A percentile compares a stretch with the other conserved stretches of the same genome.
Conservation (phyloP, 768 basidiomycete species). For the Galerina sulciceps region DNA sequence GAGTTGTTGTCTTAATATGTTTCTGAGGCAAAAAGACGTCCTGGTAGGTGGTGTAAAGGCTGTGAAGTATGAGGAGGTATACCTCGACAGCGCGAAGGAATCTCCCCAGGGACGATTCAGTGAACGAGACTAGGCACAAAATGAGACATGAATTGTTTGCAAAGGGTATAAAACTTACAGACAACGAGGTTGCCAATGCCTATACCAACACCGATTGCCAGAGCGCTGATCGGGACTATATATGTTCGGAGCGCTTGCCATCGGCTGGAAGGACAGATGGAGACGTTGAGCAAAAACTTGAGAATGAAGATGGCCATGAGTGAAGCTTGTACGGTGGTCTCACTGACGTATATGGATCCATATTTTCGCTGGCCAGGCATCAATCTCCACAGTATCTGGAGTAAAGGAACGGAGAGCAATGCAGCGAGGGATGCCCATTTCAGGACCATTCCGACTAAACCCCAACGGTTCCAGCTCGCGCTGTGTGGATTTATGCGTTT, state of each 20-base stretch:
- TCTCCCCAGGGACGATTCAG: conserved; percentile 72
- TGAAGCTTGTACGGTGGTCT: conserved; percentile 61
- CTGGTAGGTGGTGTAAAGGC: conserved; percentile 46
- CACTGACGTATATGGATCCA: conserved; percentile 58
- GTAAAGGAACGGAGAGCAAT: conserved; percentile 48
- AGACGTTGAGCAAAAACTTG: conserved; percentile 64
- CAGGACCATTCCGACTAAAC: conserved; percentile 53
- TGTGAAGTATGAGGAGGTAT: conserved; percentile 64
- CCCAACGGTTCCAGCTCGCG: conserved; percentile 71
- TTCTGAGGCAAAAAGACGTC: neutral
- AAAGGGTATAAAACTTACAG: conserved; percentile 48
- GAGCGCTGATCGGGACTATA: conserved; percentile 50
- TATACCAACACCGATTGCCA: conserved; percentile 55
- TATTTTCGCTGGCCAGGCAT: conserved; percentile 38
- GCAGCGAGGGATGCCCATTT: conserved; percentile 54
- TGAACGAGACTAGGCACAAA: conserved; percentile 57
- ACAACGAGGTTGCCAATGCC: conserved; percentile 58
- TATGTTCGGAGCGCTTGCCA: conserved; percentile 52
- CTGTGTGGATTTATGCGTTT: conserved; percentile 42
- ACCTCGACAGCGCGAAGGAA: conserved; percentile 66
- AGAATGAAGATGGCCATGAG: conserved; percentile 62
- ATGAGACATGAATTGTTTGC: neutral
- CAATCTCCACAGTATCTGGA: conserved; percentile 71
- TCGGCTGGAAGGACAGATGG: conserved; percentile 44
- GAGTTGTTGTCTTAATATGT: neutral